Conservation (phyloP, 2,329 filamentous ascomycete genomes). For the Botryotinia calthae region DNA sequence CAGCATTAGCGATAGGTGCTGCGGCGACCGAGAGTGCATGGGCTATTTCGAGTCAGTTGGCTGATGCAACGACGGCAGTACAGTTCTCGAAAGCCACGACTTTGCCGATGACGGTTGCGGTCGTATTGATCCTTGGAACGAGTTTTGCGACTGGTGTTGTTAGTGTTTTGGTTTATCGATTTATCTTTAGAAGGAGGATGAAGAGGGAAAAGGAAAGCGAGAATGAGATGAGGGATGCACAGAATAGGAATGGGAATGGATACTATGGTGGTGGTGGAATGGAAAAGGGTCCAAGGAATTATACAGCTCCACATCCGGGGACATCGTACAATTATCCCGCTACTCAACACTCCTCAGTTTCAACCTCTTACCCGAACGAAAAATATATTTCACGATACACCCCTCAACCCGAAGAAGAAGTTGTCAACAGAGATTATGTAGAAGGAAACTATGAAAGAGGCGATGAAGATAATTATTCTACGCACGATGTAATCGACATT, state of each 20-base stretch:
- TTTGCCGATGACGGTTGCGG: constrained; percentile 1
- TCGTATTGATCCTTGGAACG: constrained; percentile 4
- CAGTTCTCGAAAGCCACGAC: not conserved
- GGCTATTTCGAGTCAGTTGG: not conserved
- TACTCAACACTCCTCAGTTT: not conserved
- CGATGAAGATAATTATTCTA: not conserved
- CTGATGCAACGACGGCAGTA: not conserved
- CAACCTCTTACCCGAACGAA: not conserved
- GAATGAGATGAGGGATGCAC: not conserved
- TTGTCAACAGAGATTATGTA: not conserved
- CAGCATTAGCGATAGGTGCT: not conserved
- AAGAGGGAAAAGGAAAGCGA: not conserved
- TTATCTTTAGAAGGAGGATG: not conserved
- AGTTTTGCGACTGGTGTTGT: not conserved
- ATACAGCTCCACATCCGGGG: not conserved
- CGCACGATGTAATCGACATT: not conserved
- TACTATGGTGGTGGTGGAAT: not conserved
- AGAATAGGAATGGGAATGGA: not conserved
- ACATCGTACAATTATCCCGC: not conserved
- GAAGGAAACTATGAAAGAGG: not conserved
- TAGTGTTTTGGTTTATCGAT: constrained; percentile 8
- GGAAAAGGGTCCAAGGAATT: not conserved
- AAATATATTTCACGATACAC: not conserved
- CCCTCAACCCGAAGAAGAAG: not conserved
- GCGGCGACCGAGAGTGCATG: not conserved